Conservation (phyloP, 306 rosid species). For the Trifolium pratense region DNA sequence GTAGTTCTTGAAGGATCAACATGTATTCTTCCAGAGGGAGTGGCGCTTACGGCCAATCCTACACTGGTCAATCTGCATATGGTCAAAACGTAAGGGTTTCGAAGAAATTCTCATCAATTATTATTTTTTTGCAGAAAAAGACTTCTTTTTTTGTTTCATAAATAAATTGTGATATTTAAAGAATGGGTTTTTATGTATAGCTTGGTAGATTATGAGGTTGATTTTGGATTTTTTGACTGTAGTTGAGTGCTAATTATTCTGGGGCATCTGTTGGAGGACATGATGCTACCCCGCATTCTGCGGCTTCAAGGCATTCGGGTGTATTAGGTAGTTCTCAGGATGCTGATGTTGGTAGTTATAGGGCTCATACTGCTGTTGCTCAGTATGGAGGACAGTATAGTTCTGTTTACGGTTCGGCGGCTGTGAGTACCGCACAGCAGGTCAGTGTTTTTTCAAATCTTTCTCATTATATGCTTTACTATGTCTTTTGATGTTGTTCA, state of each 20-base stretch:
- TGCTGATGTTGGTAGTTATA: slow-evolving; percentile 67
- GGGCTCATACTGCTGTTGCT: slow-evolving; percentile 68
- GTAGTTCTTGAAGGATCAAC: slow-evolving; percentile 29
- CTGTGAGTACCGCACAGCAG: slow-evolving; percentile 76
- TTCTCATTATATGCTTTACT: neutral
- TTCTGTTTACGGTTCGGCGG: slow-evolving; percentile 80
- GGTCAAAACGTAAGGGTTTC: slow-evolving; percentile 66
- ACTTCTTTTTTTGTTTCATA: neutral
- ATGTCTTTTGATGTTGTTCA: neutral
- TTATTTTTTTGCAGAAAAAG: neutral
- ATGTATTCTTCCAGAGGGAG: slow-evolving; percentile 93
- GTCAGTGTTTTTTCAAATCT: slow-evolving; percentile 44
- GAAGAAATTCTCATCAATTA: neutral
- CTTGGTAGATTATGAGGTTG: slow-evolving; percentile 7
- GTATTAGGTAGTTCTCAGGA: slow-evolving; percentile 79
- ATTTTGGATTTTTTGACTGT: slow-evolving; percentile 30
- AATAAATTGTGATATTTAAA: neutral
- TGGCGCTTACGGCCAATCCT: slow-evolving; percentile 86
- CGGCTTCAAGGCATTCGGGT: slow-evolving; percentile 77
- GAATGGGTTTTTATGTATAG: neutral
- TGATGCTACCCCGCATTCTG: slow-evolving; percentile 73
- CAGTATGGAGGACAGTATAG: slow-evolving; percentile 96
- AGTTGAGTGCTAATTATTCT: slow-evolving; percentile 76
- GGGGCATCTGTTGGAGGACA: slow-evolving; percentile 82
- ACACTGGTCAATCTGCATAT: slow-evolving; percentile 80